Evolutionary conservation across 345 rosid genomes (phyloP).

Genomic region (Eucalyptus viminalis): DNA sequence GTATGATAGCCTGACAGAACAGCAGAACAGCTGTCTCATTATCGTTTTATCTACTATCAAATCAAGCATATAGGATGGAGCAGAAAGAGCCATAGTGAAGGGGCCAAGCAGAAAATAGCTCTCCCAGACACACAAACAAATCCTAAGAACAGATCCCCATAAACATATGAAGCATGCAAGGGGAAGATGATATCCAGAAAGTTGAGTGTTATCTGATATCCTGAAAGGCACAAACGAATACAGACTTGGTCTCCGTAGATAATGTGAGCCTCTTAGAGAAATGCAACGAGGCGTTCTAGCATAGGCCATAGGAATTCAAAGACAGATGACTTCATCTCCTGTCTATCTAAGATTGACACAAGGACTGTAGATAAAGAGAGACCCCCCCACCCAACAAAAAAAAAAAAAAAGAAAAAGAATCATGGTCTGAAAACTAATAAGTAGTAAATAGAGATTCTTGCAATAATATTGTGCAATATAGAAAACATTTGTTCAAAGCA

Average conservation of each 20-base stretch:
- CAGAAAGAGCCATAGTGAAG: background rate
- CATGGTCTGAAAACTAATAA: no score
- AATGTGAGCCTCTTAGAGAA: background rate
- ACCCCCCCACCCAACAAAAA: no score
- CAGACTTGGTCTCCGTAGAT: background rate
- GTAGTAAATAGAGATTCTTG: no score
- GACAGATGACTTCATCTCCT: no score
- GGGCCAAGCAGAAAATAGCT: background rate
- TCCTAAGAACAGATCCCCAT: background rate
- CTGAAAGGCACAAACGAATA: background rate
- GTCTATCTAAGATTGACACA: no score
- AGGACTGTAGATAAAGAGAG: no score
- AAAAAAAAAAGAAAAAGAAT: no score
- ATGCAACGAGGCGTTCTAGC: no score
- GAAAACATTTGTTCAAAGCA: no score
- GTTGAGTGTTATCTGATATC: background rate
- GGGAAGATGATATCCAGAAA: background rate
- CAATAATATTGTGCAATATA: no score
- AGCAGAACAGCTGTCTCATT: background rate
- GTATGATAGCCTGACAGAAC: background rate
- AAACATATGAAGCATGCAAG: background rate
- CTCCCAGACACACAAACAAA: background rate
- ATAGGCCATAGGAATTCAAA: no score
- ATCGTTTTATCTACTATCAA: background rate
- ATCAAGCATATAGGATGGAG: background rate